Evolutionary conservation across 164 flowering plant species (phyloP).

Genomic region (Hamamelis virginiana): DNA sequence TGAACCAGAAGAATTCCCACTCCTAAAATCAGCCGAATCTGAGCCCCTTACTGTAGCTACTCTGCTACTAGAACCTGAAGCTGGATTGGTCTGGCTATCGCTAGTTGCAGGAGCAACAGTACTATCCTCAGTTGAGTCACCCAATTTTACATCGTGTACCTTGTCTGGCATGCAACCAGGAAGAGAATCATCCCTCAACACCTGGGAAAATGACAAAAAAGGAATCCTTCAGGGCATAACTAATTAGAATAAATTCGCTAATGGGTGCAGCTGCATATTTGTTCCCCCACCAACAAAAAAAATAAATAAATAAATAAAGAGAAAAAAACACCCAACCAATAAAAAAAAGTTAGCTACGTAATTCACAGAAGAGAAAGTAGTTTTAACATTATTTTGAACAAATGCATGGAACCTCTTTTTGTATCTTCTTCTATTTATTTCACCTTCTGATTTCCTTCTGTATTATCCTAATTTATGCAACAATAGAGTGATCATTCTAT

Average conservation of each 20-base stretch:
- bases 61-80: slow-evolving; percentile 72
- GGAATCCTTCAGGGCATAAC: neutral
- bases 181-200: slow-evolving; percentile 71
- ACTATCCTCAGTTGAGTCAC: slow-evolving; percentile 74
- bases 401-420: too few species aligned
- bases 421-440: too few species aligned
- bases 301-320: too few species aligned
- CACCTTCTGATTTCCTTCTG: too few species aligned
- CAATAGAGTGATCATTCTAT: too few species aligned
- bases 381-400: too few species aligned
- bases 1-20: slow-evolving; percentile 64
- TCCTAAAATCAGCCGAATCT: slow-evolving; percentile 59
- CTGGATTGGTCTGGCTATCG: slow-evolving; percentile 57
- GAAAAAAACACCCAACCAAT: too few species aligned
- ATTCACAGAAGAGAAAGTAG: too few species aligned
- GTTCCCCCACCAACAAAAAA: too few species aligned
- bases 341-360: too few species aligned
- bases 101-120: slow-evolving; percentile 43
- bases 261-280: neutral
- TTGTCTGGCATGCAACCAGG: slow-evolving; percentile 79
- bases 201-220: slow-evolving; percentile 35
- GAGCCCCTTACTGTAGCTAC: slow-evolving; percentile 49
- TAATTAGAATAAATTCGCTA: neutral
- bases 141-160: slow-evolving; percentile 93
- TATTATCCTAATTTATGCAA: too few species aligned